These are phyloP conservation scores for Hypericum perforatum DNA, from an alignment of 345 rosid genomes.

Conservation along the genomic window DNA sequence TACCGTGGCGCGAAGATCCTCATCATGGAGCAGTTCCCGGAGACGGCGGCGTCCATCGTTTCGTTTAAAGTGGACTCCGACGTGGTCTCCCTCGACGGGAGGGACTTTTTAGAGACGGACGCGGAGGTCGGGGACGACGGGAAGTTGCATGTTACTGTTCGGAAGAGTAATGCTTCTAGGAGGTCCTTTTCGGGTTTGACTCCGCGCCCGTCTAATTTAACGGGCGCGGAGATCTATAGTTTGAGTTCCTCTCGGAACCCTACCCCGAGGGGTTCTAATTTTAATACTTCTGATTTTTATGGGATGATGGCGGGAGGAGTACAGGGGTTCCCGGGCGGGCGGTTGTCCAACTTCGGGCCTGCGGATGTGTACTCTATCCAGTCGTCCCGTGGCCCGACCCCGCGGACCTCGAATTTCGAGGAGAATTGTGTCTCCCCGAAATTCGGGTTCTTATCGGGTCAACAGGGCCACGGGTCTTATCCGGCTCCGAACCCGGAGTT, in stretches of 20 bases:
- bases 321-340: neutral
- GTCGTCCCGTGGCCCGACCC: constrained; percentile 55
- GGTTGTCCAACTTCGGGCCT: constrained; percentile 76
- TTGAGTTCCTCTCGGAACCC: constrained; percentile 37
- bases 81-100: constrained; percentile 31
- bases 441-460: constrained; percentile 63
- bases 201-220: constrained; percentile 40
- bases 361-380: constrained; percentile 75
- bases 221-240: constrained; percentile 43
- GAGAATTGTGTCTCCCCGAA: constrained; percentile 62
- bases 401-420: constrained; percentile 23
- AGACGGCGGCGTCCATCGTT: constrained; percentile 37
- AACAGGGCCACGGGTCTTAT: constrained; percentile 51
- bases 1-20: constrained; percentile 33
- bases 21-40: constrained; percentile 36
- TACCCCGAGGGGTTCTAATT: constrained; percentile 40
- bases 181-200: constrained; percentile 24
- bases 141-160: constrained; percentile 33
- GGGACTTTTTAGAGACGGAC: constrained; percentile 33
- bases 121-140: constrained; percentile 36
- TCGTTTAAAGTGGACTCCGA: constrained; percentile 41
- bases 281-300: constrained; percentile 24
- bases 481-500: constrained; percentile 91
- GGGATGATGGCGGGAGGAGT: constrained; percentile 19
- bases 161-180: constrained; percentile 35